Evolutionary conservation across 2,329 filamentous ascomycete species (phyloP).

Genomic region (Scorias spongiosa): DNA sequence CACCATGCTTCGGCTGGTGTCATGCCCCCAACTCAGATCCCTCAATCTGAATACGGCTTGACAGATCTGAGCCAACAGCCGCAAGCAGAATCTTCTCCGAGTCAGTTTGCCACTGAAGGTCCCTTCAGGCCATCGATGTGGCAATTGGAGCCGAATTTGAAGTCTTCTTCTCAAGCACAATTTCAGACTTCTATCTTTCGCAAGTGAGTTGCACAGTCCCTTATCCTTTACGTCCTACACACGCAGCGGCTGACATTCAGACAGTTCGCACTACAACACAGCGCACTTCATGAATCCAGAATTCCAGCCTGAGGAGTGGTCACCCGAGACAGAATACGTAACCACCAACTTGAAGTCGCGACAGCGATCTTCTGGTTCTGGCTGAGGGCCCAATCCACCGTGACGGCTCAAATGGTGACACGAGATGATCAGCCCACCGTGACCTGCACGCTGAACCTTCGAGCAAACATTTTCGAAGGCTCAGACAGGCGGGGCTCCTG

Average conservation of each 20-base stretch:
- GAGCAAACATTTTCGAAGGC: background rate
- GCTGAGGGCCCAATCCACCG: background rate
- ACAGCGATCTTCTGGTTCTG: background rate
- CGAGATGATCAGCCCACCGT: slow-evolving; percentile 4
- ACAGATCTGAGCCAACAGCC: slow-evolving; percentile 6
- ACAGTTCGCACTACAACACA: slow-evolving; percentile 35
- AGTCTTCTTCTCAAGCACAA: slow-evolving; percentile 24
- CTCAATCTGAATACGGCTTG: slow-evolving; percentile 4
- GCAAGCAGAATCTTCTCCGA: slow-evolving; percentile 8
- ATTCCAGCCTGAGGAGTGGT: slow-evolving; percentile 39
- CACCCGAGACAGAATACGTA: slow-evolving; percentile 31
- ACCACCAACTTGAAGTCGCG: slow-evolving; percentile 6
- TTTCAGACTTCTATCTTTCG: slow-evolving; percentile 36
- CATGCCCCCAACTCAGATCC: slow-evolving; percentile 9
- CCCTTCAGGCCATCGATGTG: slow-evolving; percentile 32
- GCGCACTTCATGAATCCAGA: slow-evolving; percentile 37
- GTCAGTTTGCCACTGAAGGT: slow-evolving; percentile 18
- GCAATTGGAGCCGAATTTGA: slow-evolving; percentile 27
- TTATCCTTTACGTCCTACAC: background rate
- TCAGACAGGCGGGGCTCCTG: slow-evolving; percentile 3
- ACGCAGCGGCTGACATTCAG: slow-evolving; percentile 2
- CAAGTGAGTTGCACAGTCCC: slow-evolving; percentile 22
- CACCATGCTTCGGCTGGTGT: slow-evolving; percentile 13
- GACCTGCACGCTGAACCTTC: background rate
- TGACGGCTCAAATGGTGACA: slow-evolving; percentile 3